Percentiles rank a stretch among this genome's conserved stretches.
Evolutionary conservation across 139 green algal genomes (phyloP).

Genomic region (Ettlia oleoabundans): DNA sequence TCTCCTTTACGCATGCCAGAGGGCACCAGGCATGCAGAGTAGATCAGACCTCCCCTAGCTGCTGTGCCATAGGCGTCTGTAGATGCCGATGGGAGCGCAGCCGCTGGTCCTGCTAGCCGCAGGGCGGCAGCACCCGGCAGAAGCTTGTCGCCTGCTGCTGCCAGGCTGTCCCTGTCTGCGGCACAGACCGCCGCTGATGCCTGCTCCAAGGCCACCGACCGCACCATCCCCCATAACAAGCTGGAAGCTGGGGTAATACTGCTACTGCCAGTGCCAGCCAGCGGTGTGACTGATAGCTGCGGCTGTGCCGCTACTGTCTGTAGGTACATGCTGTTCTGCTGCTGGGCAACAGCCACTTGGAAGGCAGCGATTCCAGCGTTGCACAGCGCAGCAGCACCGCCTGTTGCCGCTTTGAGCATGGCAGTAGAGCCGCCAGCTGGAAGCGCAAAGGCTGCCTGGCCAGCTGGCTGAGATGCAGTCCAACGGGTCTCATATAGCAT

Average conservation of each 20-base stretch:
- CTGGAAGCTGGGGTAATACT: neutral
- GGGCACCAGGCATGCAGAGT: constrained; percentile 9
- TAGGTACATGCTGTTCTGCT: constrained; percentile 1
- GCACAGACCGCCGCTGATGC: neutral
- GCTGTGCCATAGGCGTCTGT: constrained; percentile 8
- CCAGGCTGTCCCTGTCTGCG: neutral
- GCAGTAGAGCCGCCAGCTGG: neutral
- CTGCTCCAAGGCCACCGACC: constrained; percentile 22
- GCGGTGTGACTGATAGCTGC: neutral
- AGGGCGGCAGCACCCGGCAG: neutral
- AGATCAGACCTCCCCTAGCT: neutral
- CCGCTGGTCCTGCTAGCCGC: neutral
- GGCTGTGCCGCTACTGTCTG: neutral
- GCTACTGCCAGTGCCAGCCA: neutral
- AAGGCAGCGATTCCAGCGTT: constrained; percentile 8
- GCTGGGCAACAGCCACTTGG: neutral
- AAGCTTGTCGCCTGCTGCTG: too few species aligned
- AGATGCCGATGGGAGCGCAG: neutral
- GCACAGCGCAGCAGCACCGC: neutral
- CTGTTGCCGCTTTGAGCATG: neutral
- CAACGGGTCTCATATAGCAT: constrained; percentile 26
- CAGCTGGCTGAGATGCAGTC: neutral
- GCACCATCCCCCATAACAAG: constrained; percentile 47
- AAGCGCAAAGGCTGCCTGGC: neutral
- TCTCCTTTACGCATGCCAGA: neutral